These are phyloP conservation scores for Byssoonygena ceratinophila DNA, from an alignment of 2,329 filamentous ascomycete genomes.

Conservation along the genomic window DNA sequence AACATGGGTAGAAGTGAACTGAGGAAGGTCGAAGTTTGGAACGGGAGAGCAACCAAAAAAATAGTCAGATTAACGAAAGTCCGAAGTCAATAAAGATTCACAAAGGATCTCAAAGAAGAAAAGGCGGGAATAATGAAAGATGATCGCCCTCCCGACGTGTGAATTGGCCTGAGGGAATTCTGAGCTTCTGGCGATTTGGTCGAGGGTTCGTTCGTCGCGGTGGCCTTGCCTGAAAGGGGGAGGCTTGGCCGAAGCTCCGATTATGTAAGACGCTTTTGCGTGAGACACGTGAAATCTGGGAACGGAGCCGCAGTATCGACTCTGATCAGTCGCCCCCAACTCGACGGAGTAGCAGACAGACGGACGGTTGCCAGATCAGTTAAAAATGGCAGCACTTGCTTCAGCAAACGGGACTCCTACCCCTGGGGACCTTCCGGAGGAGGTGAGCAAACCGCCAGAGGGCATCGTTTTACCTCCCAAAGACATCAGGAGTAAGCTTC, in stretches of 20 bases:
- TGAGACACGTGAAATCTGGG: conserved; percentile 8
- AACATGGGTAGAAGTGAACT: conserved; percentile 1
- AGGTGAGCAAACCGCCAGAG: conserved; percentile 65
- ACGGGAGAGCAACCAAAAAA: conserved; percentile 17
- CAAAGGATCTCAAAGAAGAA: conserved; percentile 21
- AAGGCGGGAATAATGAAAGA: conserved; percentile 13
- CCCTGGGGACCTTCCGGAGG: conserved; percentile 35
- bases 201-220: background rate
- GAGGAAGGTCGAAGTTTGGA: background rate
- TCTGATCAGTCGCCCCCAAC: background rate
- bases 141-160: conserved; percentile 1
- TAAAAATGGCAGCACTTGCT: conserved; percentile 31
- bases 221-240: conserved; percentile 7
- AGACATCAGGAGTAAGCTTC: conserved; percentile 57
- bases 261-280: background rate
- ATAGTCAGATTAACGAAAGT: conserved; percentile 19
- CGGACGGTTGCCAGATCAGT: background rate
- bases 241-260: background rate
- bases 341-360: background rate
- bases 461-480: conserved; percentile 77
- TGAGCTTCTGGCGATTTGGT: background rate
- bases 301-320: conserved; percentile 2
- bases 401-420: conserved; percentile 29
- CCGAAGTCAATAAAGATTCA: conserved; percentile 18
- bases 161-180: background rate